phyloP scores from a whole-genome alignment of 140 eudicot genomes.

The Bidens hawaiensis region DNA sequence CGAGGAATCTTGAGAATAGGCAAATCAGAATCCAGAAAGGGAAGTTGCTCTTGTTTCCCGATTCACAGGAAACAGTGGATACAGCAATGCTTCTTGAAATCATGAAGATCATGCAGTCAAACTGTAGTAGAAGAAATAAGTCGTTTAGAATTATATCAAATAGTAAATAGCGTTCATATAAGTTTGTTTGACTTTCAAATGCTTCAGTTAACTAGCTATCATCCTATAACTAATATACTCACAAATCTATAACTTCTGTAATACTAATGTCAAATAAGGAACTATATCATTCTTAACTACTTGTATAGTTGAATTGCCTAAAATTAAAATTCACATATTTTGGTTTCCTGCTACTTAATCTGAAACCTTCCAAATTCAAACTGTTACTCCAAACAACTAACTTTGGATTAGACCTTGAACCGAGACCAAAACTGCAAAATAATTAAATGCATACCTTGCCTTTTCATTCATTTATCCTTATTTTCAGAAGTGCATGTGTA shows the following conservation, averaged over 20 bases:
- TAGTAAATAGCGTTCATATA: neutral
- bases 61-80: constrained; percentile 56
- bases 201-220: neutral
- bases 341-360: neutral
- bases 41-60: constrained; percentile 57
- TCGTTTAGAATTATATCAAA: constrained; percentile 13
- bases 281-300: neutral
- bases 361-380: neutral
- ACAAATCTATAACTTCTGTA: neutral
- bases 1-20: constrained; percentile 39
- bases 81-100: constrained; percentile 48
- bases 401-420: neutral
- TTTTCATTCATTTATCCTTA: neutral
- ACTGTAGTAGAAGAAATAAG: constrained; percentile 28
- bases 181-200: neutral
- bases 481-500: neutral
- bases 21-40: constrained; percentile 41
- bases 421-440: neutral
- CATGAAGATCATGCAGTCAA: constrained; percentile 54
- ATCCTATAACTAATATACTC: constrained; percentile 1
- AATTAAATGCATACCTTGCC: neutral
- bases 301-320: neutral
- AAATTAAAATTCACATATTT: neutral
- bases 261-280: neutral
- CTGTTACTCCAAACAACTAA: neutral